phyloP scores from a whole-genome alignment of 768 basidiomycete species.

The Tubosaeta brunneosetosa region DNA sequence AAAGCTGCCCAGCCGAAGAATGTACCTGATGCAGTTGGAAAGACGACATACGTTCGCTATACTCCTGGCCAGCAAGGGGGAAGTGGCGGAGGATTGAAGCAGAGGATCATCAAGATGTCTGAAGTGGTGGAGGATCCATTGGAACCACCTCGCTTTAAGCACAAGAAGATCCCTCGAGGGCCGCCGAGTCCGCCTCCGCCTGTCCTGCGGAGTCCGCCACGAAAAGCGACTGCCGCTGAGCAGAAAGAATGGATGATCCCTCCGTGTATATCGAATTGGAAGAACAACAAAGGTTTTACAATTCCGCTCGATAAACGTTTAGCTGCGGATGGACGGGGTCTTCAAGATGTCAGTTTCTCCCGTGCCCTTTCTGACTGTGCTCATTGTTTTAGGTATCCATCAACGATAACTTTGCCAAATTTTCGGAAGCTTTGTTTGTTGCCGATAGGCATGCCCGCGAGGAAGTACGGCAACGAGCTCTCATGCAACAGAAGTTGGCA shows the following conservation, averaged over 20 bases:
- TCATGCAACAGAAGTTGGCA: conserved; percentile 99
- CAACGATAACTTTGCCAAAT: conserved; percentile 99
- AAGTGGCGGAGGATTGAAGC: conserved; percentile 60
- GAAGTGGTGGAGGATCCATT: conserved; percentile 97
- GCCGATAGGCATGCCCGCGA: conserved; percentile 97
- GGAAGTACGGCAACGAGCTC: conserved; percentile 90
- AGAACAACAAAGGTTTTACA: conserved; percentile 99
- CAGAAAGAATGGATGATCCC: conserved; percentile 99
- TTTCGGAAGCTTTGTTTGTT: conserved; percentile 92
- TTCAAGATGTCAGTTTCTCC: conserved; percentile 79
- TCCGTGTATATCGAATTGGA: conserved; percentile 99
- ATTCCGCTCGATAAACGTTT: conserved; percentile 97
- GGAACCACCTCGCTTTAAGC: conserved; percentile 96
- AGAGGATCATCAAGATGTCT: conserved; percentile 98
- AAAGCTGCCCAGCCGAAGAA: conserved; percentile 98
- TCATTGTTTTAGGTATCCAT: conserved; percentile 71
- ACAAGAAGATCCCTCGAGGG: conserved; percentile 97
- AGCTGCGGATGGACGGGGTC: conserved; percentile 95
- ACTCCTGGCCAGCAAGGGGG: conserved; percentile 83
- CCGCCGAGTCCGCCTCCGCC: conserved; percentile 96
- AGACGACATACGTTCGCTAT: conserved; percentile 90
- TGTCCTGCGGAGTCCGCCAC: conserved; percentile 89
- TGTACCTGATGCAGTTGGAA: conserved; percentile 78
- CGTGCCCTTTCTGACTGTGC: not conserved
- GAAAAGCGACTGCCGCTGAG: conserved; percentile 93